Percentiles rank a stretch among this genome's conserved stretches.
phyloP scores from a whole-genome alignment of 129 eudicot species.

The Escallonia rubra region DNA sequence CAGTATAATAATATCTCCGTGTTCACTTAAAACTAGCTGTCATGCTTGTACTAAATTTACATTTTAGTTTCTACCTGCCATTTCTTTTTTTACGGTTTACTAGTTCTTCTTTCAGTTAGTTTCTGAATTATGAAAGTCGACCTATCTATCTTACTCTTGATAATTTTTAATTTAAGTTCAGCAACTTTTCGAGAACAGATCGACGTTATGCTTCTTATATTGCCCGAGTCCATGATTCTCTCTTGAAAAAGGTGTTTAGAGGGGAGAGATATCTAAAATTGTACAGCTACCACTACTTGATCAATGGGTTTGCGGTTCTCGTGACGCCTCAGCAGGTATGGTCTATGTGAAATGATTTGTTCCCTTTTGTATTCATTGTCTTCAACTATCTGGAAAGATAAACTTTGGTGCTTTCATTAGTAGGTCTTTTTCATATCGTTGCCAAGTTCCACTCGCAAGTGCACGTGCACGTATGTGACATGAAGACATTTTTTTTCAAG shows the following conservation, averaged over 20 bases:
- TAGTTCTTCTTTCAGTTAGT: background rate
- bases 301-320: slow-evolving; percentile 92
- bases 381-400: background rate
- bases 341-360: background rate
- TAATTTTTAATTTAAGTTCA: slow-evolving; percentile 18
- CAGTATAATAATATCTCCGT: background rate
- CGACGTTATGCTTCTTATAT: slow-evolving; percentile 29
- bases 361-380: background rate
- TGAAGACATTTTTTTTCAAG: too few relatives aligned
- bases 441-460: too few relatives aligned
- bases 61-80: too few relatives aligned
- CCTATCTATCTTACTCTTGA: slow-evolving; percentile 5
- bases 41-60: background rate
- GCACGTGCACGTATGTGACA: too few relatives aligned
- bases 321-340: slow-evolving; percentile 87
- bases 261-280: slow-evolving; percentile 82
- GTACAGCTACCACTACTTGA: slow-evolving; percentile 86
- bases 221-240: slow-evolving; percentile 68
- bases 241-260: slow-evolving; percentile 58
- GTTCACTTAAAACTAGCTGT: background rate
- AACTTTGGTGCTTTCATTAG: background rate
- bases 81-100: background rate
- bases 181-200: slow-evolving; percentile 45
- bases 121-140: background rate
- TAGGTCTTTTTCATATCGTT: background rate